Conservation (phyloP, 176 grass and related monocot genomes). For the Triticum dicoccoides region DNA sequence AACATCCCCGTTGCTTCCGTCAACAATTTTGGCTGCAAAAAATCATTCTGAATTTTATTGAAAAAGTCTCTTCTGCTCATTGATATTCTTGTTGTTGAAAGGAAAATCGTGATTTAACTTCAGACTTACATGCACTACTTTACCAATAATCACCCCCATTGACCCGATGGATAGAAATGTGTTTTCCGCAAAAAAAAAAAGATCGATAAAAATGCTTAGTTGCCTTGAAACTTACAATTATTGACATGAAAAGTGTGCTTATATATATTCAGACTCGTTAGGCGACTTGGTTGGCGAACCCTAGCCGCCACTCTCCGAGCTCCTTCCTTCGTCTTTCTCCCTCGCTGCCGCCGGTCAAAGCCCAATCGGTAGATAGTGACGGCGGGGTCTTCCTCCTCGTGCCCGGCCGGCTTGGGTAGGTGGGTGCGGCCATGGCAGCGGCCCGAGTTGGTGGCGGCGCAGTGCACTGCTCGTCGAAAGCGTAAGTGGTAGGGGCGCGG, state of each 20-base stretch:
- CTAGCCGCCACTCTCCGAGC: not conserved
- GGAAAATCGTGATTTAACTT: not conserved
- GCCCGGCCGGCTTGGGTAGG: not conserved
- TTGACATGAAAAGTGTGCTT: not conserved
- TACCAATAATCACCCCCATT: not conserved
- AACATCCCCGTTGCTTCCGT: slow-evolving; percentile 60
- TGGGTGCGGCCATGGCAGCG: not conserved
- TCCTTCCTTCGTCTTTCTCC: not conserved
- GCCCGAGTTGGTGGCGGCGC: not conserved
- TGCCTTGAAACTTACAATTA: not conserved
- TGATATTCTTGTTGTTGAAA: not conserved
- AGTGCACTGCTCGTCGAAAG: not conserved
- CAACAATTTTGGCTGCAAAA: slow-evolving; percentile 46
- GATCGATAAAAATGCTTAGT: not conserved
- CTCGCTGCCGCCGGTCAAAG: not conserved
- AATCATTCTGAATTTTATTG: not conserved
- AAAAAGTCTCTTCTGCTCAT: not conserved
- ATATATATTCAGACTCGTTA: not conserved
- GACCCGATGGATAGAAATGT: not conserved
- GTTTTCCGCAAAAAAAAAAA: no score
- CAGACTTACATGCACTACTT: not conserved
- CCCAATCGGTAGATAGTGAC: not conserved
- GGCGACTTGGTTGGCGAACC: not conserved
- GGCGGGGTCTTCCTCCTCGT: not conserved
- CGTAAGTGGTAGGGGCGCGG: no score